phyloP scores from a whole-genome alignment of 331 rosid genomes.

The Acacia pycnantha region DNA sequence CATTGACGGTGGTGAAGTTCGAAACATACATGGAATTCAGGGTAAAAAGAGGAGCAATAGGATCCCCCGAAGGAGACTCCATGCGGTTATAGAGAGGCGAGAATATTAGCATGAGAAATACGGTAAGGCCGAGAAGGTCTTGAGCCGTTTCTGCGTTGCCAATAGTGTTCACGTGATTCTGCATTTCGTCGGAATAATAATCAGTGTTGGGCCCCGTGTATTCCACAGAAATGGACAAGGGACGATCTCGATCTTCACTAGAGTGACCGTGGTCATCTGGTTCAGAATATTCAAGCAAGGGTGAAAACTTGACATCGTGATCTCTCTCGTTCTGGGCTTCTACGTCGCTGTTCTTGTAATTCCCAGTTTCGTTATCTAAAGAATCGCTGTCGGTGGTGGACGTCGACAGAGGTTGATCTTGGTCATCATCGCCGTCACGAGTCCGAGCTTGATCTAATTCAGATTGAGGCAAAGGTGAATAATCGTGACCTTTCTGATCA shows the following conservation, averaged over 20 bases:
- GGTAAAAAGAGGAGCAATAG: conserved; percentile 29
- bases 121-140: conserved; percentile 28
- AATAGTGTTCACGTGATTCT: neutral
- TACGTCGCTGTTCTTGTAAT: neutral
- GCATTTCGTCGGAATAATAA: neutral
- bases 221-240: conserved; percentile 25
- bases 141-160: conserved; percentile 19
- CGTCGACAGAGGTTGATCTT: neutral
- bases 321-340: conserved; percentile 30
- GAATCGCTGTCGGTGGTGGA: neutral
- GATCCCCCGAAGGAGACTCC: conserved; percentile 21
- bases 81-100: conserved; percentile 26
- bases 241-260: neutral
- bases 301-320: conserved; percentile 11
- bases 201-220: neutral
- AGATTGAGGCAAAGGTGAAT: conserved; percentile 33
- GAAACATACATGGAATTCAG: conserved; percentile 43
- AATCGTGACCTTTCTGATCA: conserved; percentile 21
- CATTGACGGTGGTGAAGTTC: conserved; percentile 24
- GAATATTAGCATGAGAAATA: conserved; percentile 26
- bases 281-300: conserved; percentile 34
- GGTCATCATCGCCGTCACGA: neutral
- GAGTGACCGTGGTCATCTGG: neutral
- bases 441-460: conserved; percentile 12
- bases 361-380: neutral